A percentile compares a stretch with the other conserved stretches of the same genome.
These are phyloP conservation scores for Wickerhamiella occidentalis DNA, from an alignment of 805 yeast genomes.

Conservation along the genomic window DNA sequence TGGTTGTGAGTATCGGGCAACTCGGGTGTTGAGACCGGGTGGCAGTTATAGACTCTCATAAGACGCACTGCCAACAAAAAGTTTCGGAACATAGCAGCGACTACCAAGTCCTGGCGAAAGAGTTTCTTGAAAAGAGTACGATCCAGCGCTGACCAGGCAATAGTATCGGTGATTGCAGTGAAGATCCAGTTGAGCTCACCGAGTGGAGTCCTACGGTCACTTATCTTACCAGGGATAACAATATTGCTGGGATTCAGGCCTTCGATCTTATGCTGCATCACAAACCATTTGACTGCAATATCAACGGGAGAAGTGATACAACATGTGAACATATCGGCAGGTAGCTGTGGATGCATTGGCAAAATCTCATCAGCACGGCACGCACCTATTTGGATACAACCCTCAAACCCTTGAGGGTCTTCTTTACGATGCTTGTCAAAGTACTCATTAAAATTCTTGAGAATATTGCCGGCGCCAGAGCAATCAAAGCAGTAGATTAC, in stretches of 20 bases:
- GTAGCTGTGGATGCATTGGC: constrained; percentile 88
- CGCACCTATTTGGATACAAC: constrained; percentile 88
- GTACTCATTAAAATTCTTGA: constrained; percentile 76
- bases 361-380: constrained; percentile 74
- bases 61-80: constrained; percentile 83
- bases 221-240: constrained; percentile 75
- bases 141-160: constrained; percentile 90
- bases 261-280: constrained; percentile 47
- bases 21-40: constrained; percentile 88
- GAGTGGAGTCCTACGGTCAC: constrained; percentile 87
- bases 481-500: constrained; percentile 92
- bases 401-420: constrained; percentile 50
- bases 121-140: constrained; percentile 78
- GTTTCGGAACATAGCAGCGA: constrained; percentile 89
- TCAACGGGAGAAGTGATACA: constrained; percentile 94
- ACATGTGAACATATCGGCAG: constrained; percentile 92
- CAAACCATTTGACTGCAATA: constrained; percentile 81
- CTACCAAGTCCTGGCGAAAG: constrained; percentile 91
- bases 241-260: constrained; percentile 39
- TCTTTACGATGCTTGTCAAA: constrained; percentile 72
- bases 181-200: constrained; percentile 97
- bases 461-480: constrained; percentile 86
- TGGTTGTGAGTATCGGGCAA: constrained; percentile 75
- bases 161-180: constrained; percentile 94
- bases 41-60: constrained; percentile 87